Conservation (phyloP, 768 basidiomycete species). For the Macrolepiota dolichaula region DNA sequence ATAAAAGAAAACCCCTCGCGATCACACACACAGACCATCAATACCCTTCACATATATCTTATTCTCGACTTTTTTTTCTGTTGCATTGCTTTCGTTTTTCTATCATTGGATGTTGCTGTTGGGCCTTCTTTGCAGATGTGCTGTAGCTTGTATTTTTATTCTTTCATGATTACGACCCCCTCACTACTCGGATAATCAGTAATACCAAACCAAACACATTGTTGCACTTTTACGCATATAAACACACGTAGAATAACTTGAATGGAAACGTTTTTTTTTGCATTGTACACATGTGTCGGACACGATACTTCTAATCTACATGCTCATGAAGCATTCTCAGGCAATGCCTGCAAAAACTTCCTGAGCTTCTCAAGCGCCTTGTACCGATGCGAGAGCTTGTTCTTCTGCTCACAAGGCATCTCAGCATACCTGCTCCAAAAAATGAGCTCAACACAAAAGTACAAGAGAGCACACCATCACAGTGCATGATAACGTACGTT, state of each 20-base stretch:
- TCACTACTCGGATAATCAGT: constrained; percentile 1
- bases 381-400: constrained; percentile 70
- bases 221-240: not conserved
- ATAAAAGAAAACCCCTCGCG: not conserved
- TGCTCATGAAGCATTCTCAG: not conserved
- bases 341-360: constrained; percentile 36
- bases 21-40: not conserved
- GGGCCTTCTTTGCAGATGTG: not conserved
- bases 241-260: not conserved
- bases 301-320: not conserved
- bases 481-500: constrained; percentile 59
- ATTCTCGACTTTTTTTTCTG: no score
- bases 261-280: not conserved
- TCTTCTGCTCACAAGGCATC: constrained; percentile 67
- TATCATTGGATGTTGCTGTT: not conserved
- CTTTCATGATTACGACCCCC: not conserved
- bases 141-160: not conserved
- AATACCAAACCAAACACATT: not conserved
- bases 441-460: no score
- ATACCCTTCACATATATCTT: not conserved
- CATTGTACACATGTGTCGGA: not conserved
- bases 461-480: not conserved
- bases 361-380: constrained; percentile 69
- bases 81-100: not conserved
- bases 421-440: constrained; percentile 60